Evolutionary conservation across 108 stramenopile species (phyloP), one percentile per base, ranked within the genome.

Genomic region (Conticribra guillardii): DNA sequence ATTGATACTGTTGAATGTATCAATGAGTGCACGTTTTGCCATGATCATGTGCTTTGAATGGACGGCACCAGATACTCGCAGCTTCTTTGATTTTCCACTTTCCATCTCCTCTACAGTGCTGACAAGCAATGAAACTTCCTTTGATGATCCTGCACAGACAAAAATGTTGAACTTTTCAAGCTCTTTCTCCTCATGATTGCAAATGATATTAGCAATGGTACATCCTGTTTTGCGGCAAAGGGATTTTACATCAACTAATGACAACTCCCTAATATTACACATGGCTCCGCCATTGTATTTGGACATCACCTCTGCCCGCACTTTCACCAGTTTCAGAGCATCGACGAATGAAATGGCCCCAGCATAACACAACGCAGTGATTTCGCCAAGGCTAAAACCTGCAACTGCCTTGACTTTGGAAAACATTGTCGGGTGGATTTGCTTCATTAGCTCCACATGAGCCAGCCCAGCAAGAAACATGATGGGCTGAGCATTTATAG

Each of bases 121-220:
- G 45, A 61, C 60, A 24, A 61, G 60, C 17, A 24, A 24, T 21
- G 44, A 2, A 15, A 61, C 15, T 9, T 45, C 60, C 9, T 61
- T 45, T 8, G 9, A 37, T 31, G 60, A 22, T 52, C 68, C 68
- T 29, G 58, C 68, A 49, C 68, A 69, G 33, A 60, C 68, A 57
- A 69, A 69, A 31, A 69, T 60, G 68, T 69, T 69, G 16, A 44
- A 30, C n/a, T 60, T n/a, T 21, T 21, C 15, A 19, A 32, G 58
- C 31, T 69, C 68, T 19, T 69, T 22, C 9, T 59, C 58, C 26
- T 60, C 57, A 24, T 69, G 58, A 49, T 69, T 49, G 58, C 45
- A 59, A 49, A 69, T 69, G 57, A 69, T 49, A 21, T 69, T 69
- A 27, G 68, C 68, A 19, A 69, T 49, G 34, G 57, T 23, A 50